Evolutionary conservation across 2,329 filamentous ascomycete genomes (phyloP).

Genomic region (Fusarium sp.): DNA sequence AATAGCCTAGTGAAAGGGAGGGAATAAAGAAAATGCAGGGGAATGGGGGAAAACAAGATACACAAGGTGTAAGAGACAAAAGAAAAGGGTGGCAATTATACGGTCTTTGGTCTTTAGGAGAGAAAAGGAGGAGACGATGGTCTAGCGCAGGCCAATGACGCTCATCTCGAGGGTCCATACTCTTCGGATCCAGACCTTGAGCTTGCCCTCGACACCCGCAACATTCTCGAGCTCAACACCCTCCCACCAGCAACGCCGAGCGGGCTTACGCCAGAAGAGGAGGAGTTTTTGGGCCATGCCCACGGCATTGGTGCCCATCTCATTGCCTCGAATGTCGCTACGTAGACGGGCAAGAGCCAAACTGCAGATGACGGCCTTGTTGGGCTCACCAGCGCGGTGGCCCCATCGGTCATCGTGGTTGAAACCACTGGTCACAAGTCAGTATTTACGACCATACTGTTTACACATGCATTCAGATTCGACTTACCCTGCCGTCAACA

Average conservation of each 20-base stretch:
- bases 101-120: conserved; percentile 24
- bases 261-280: conserved; percentile 98
- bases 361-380: conserved; percentile 98
- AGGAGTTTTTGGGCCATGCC: conserved; percentile 99
- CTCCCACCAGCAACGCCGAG: conserved; percentile 98
- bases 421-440: conserved; percentile 80
- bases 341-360: conserved; percentile 92
- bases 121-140: conserved; percentile 3
- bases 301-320: conserved; percentile 82
- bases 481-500: conserved; percentile 95
- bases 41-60: conserved; percentile 34
- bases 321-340: conserved; percentile 89
- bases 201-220: conserved; percentile 88
- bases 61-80: conserved; percentile 40
- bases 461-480: neutral
- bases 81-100: conserved; percentile 34
- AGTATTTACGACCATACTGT: neutral
- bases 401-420: conserved; percentile 97
- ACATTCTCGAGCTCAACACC: conserved; percentile 92
- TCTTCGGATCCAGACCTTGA: conserved; percentile 98
- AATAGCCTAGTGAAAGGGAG: conserved; percentile 32
- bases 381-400: conserved; percentile 95
- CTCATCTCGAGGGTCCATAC: conserved; percentile 99
- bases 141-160: conserved; percentile 84
- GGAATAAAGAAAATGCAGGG: conserved; percentile 27